Base-by-base conservation (phyloP, 2,329 filamentous ascomycete genomes). In the Scytalidium lignicola region DNA sequence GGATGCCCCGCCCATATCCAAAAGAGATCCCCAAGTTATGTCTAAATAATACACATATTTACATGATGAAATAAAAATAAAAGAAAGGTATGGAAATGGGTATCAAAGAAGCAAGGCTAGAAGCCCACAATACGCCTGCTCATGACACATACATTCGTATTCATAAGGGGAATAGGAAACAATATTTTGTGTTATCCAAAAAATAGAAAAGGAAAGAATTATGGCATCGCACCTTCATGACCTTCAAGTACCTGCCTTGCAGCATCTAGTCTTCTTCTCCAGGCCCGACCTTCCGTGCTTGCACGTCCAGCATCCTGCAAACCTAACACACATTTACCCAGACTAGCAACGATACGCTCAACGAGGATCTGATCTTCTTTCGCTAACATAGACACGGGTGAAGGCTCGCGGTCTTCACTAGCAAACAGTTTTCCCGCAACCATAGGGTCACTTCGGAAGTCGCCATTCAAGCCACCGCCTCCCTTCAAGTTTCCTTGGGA, bases 241-340 rank as follows among this genome's bases (percentile, higher is more conserved):
- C 88, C 88, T 56, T 92, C 88, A 23, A 95, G 72, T 3, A 88
- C 78, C 46, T 80, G 76, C 51, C 83, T 81, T 4, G 90, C 90
- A 46, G 82, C 80, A 56, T 95, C 88, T 45, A 96, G 75, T 56
- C 86, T 76, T 54, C 86, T 74, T 51, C 89, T 75, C 65, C 87
- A 82, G 51, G 85, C 74, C 48, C 83, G 74, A 44, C 76, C 78
- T 57, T 88, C 79, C 52, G 79, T 68, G 58, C 75, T 74, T 50
- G 76, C 68, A 55, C 70, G 69, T 55, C 79, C 71, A 46, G 73
- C 67, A 67, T 86, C 74, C 50, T 77, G 72, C 53, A 85, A 58
- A 23, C 74, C 78, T 8, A 83, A 63, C 1, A 85, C 79, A 51
- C 81, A 85, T 55, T 75, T 74, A 13, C 81, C 80, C 1, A 85